Conservation (phyloP, 2,329 filamentous ascomycete species). For the Aspergillus ibericus region DNA sequence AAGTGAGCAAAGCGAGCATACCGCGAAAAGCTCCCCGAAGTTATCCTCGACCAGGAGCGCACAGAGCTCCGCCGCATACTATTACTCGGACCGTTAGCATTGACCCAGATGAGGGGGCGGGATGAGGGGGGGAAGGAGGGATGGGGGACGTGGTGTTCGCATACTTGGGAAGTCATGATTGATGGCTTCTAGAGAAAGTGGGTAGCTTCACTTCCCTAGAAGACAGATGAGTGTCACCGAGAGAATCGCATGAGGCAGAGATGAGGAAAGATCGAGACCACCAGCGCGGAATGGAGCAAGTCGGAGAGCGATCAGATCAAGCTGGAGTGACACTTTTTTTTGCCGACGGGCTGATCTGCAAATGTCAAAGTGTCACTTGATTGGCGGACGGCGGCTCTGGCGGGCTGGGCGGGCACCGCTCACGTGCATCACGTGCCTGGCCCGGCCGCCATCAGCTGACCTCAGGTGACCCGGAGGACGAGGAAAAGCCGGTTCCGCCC, state of each 20-base stretch:
- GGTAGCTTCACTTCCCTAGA: conserved; percentile 69
- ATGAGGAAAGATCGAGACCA: neutral
- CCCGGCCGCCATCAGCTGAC: conserved; percentile 20
- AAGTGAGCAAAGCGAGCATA: conserved; percentile 51
- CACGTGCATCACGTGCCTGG: conserved; percentile 22
- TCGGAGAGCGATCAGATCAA: neutral
- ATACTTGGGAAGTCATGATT: conserved; percentile 57
- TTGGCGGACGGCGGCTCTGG: neutral
- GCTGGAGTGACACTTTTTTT: conserved; percentile 6
- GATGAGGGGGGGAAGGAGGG: conserved; percentile 7
- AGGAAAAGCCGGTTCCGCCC: conserved; percentile 39
- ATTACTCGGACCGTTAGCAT: conserved; percentile 26
- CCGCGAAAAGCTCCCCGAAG: conserved; percentile 88
- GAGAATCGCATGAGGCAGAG: conserved; percentile 30
- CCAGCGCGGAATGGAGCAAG: neutral
- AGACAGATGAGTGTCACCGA: conserved; percentile 68
- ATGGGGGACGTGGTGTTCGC: too few species aligned
- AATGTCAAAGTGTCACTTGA: neutral
- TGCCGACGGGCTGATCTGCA: neutral
- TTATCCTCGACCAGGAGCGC: conserved; percentile 83
- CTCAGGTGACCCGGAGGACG: conserved; percentile 26
- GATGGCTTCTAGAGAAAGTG: conserved; percentile 70
- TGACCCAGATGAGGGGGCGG: conserved; percentile 25
- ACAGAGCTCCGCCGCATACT: conserved; percentile 83
- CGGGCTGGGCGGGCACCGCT: conserved; percentile 15